Percentiles rank a stretch among this genome's conserved stretches.
phyloP scores from a whole-genome alignment of 352 stramenopile species.

The Phytophthora megakarya region DNA sequence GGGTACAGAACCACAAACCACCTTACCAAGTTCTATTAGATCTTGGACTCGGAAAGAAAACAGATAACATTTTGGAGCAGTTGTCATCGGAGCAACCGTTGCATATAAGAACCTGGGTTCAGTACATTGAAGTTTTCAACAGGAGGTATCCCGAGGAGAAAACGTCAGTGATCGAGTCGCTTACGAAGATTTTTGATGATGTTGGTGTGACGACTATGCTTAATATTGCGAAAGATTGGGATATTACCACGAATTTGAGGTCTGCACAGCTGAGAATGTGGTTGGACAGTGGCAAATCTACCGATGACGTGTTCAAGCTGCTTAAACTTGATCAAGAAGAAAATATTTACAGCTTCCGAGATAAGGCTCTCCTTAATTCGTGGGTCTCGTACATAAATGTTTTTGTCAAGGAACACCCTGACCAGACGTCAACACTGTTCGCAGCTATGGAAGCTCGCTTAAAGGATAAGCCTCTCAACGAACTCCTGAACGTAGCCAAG shows the following conservation, averaged over 20 bases:
- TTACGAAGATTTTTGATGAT: not conserved
- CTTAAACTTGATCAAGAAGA: too few relatives aligned
- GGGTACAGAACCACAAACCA: not conserved
- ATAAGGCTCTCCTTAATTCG: not conserved
- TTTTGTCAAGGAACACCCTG: not conserved
- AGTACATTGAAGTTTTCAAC: slow-evolving; percentile 9
- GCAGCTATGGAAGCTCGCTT: not conserved
- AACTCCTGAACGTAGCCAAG: not conserved
- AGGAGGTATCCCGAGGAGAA: not conserved
- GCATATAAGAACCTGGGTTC: not conserved
- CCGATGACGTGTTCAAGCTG: not conserved
- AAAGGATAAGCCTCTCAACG: not conserved
- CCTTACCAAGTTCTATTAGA: not conserved
- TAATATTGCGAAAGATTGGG: not conserved
- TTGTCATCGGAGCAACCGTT: not conserved
- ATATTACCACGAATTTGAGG: not conserved
- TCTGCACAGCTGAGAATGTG: not conserved
- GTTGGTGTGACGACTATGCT: not conserved
- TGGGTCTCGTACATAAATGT: not conserved
- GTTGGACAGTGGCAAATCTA: not conserved
- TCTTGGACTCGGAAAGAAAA: not conserved
- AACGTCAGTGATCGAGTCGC: not conserved
- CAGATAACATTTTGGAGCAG: not conserved
- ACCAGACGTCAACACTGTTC: not conserved
- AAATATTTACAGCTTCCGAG: too few relatives aligned